A percentile compares a stretch with the other conserved stretches of the same genome.
Conservation (phyloP, 352 stramenopile genomes). For the Saprolegnia diclina region DNA sequence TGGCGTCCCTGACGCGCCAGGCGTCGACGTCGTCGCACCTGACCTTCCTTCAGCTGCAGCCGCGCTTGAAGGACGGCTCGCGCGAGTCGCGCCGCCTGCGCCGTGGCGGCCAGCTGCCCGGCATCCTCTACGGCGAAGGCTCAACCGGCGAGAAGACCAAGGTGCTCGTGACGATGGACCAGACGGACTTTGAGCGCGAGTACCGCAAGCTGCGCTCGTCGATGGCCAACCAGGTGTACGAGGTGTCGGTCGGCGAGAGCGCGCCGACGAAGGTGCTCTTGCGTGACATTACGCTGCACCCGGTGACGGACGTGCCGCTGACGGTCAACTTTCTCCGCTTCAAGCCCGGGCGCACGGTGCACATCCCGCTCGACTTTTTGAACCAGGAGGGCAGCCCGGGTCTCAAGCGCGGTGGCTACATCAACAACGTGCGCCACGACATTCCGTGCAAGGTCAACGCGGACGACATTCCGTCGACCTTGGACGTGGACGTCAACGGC, state of each 20-base stretch:
- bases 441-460: slow-evolving; percentile 76
- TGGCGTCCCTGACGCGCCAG: not conserved
- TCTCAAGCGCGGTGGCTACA: slow-evolving; percentile 93
- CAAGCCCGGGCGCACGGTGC: slow-evolving; percentile 83
- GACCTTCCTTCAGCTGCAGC: slow-evolving; percentile 44
- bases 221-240: slow-evolving; percentile 84
- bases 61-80: slow-evolving; percentile 63
- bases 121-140: slow-evolving; percentile 81
- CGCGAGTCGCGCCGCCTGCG: slow-evolving; percentile 71
- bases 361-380: slow-evolving; percentile 88
- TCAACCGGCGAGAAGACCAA: slow-evolving; percentile 55
- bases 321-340: slow-evolving; percentile 92
- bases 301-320: slow-evolving; percentile 70
- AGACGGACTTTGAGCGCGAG: slow-evolving; percentile 68
- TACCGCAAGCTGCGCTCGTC: slow-evolving; percentile 84
- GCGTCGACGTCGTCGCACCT: slow-evolving; percentile 1
- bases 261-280: slow-evolving; percentile 75
- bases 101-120: slow-evolving; percentile 71
- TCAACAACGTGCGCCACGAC: slow-evolving; percentile 86
- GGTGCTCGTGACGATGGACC: slow-evolving; percentile 68
- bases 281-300: slow-evolving; percentile 81
- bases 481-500: slow-evolving; percentile 81
- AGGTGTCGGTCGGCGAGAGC: slow-evolving; percentile 55
- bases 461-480: slow-evolving; percentile 62
- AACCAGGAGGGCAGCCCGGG: slow-evolving; percentile 91